phyloP scores from a whole-genome alignment of 441 rosid species.

The Erysimum cheiri region DNA sequence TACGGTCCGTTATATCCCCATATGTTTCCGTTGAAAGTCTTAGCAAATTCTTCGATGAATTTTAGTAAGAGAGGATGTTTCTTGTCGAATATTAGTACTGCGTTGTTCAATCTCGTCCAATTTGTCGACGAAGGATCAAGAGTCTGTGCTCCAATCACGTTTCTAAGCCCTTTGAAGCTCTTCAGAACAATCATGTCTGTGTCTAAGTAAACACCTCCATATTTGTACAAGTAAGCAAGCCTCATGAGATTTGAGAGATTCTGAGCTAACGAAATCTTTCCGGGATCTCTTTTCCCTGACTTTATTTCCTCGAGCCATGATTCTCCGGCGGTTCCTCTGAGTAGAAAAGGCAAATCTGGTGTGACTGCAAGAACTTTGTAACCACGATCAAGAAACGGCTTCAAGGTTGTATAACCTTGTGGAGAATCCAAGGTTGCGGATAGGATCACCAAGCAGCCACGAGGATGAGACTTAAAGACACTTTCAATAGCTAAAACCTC shows the following conservation, averaged over 20 bases:
- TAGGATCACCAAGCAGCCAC: slow-evolving; percentile 59
- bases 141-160: slow-evolving; percentile 66
- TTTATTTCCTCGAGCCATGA: slow-evolving; percentile 54
- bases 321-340: slow-evolving; percentile 58
- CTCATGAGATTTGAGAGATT: slow-evolving; percentile 67
- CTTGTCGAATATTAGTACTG: slow-evolving; percentile 60
- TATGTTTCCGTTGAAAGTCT: slow-evolving; percentile 59
- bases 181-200: slow-evolving; percentile 59
- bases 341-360: slow-evolving; percentile 59
- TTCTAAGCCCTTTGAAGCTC: slow-evolving; percentile 50
- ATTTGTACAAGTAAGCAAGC: slow-evolving; percentile 59
- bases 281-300: slow-evolving; percentile 59
- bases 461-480: slow-evolving; percentile 56
- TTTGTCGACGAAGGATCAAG: slow-evolving; percentile 44
- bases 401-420: slow-evolving; percentile 51
- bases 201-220: slow-evolving; percentile 71
- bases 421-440: slow-evolving; percentile 61
- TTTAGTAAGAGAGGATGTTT: slow-evolving; percentile 59
- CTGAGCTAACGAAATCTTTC: slow-evolving; percentile 60
- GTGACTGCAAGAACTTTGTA: slow-evolving; percentile 54
- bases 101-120: slow-evolving; percentile 71
- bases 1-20: slow-evolving; percentile 83
- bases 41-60: slow-evolving; percentile 61
- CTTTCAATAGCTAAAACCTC: slow-evolving; percentile 56
- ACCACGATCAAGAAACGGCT: slow-evolving; percentile 54